Conservation (phyloP, 495 filamentous ascomycete species). For the Lepidopterella palustris region DNA sequence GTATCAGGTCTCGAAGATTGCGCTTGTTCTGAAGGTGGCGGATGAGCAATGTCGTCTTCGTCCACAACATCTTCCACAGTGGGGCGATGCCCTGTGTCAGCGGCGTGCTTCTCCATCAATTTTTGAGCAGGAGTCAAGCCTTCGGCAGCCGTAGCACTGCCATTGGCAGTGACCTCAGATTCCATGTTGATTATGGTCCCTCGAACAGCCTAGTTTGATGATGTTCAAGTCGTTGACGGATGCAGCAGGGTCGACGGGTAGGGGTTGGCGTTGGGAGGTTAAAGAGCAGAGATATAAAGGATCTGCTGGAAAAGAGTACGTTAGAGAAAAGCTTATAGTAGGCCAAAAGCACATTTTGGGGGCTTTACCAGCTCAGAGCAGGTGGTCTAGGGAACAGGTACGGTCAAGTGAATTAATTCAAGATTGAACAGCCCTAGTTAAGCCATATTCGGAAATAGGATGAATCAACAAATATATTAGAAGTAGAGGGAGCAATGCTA, state of each 20-base stretch:
- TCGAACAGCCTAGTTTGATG: background rate
- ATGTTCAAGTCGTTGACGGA: background rate
- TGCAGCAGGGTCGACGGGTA: background rate
- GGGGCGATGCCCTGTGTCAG: conserved; percentile 55
- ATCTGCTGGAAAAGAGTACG: background rate
- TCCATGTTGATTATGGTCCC: conserved; percentile 37
- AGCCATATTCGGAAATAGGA: background rate
- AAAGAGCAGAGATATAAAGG: background rate
- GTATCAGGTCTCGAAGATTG: conserved; percentile 33
- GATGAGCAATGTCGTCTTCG: conserved; percentile 65
- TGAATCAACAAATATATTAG: background rate
- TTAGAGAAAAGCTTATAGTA: background rate
- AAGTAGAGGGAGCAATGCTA: background rate
- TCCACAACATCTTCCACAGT: conserved; percentile 76
- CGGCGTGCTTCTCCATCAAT: conserved; percentile 70
- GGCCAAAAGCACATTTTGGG: background rate
- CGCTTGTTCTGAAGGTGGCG: conserved; percentile 42
- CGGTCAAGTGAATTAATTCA: background rate
- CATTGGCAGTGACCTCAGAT: conserved; percentile 39
- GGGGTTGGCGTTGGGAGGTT: background rate
- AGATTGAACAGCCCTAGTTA: background rate
- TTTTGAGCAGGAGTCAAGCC: conserved; percentile 56
- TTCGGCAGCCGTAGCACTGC: conserved; percentile 20
- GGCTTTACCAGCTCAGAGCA: background rate
- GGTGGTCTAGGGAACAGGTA: background rate